Evolutionary conservation across 352 stramenopile species (phyloP).

Genomic region (Sclerospora graminicola): DNA sequence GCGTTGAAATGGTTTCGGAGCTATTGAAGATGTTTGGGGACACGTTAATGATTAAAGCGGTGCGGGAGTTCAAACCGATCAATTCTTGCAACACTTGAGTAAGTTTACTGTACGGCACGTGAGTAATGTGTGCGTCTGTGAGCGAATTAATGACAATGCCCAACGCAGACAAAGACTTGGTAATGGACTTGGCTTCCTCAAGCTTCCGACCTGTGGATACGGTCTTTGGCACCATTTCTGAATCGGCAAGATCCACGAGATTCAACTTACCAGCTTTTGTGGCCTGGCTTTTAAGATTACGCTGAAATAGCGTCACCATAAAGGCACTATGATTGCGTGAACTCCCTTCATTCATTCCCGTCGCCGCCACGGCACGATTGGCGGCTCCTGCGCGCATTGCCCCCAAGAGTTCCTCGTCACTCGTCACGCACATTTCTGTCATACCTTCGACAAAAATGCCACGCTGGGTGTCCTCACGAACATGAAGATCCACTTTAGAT

Average conservation of each 20-base stretch:
- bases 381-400: constrained; percentile 72
- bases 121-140: constrained; percentile 62
- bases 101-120: constrained; percentile 88
- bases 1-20: constrained; percentile 87
- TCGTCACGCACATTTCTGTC: constrained; percentile 90
- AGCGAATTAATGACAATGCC: constrained; percentile 93
- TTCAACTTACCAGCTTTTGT: constrained; percentile 87
- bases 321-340: constrained; percentile 89
- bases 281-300: constrained; percentile 79
- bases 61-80: constrained; percentile 91
- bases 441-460: constrained; percentile 92
- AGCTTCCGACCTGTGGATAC: constrained; percentile 82
- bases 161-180: constrained; percentile 89
- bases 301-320: constrained; percentile 85
- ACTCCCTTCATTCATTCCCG: constrained; percentile 91
- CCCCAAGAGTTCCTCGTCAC: constrained; percentile 78
- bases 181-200: constrained; percentile 95
- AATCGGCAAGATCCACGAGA: constrained; percentile 90
- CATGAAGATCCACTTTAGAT: constrained; percentile 85
- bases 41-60: constrained; percentile 89
- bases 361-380: constrained; percentile 83
- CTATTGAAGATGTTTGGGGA: constrained; percentile 87
- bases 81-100: constrained; percentile 90
- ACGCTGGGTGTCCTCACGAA: constrained; percentile 79
- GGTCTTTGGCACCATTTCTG: constrained; percentile 92